Evolutionary conservation across 169 alveolate genomes (phyloP).

Genomic region (Plasmodium reichenowi): DNA sequence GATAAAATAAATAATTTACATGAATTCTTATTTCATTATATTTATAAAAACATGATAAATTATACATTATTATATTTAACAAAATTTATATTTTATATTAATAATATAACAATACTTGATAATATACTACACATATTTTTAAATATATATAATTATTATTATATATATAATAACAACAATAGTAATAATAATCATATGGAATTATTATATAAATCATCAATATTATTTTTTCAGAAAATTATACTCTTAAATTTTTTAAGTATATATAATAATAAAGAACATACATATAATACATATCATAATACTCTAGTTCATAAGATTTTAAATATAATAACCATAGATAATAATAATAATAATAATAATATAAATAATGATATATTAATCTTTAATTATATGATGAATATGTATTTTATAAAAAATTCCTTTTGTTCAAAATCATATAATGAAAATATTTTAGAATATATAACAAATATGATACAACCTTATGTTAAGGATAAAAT

Average conservation of each 20-base stretch:
- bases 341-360: constrained; percentile 12
- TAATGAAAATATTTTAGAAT: constrained; percentile 3
- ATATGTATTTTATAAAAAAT: constrained; percentile 28
- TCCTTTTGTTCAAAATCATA: background rate
- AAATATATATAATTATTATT: constrained; percentile 48
- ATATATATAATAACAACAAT: background rate
- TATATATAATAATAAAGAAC: constrained; percentile 13
- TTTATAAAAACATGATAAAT: constrained; percentile 42
- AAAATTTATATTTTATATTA: constrained; percentile 17
- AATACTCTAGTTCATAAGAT: constrained; percentile 9
- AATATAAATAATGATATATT: constrained; percentile 8
- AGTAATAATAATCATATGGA: background rate
- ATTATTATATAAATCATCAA: background rate
- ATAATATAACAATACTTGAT: constrained; percentile 2
- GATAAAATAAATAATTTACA: constrained; percentile 22
- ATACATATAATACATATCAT: background rate
- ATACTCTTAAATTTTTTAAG: constrained; percentile 40
- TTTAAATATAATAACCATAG: constrained; percentile 13
- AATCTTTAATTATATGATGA: constrained; percentile 33
- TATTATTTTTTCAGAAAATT: constrained; percentile 53
- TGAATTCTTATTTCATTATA: constrained; percentile 37
- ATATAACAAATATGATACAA: constrained; percentile 12
- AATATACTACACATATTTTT: constrained; percentile 28
- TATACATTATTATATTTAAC: constrained; percentile 38
- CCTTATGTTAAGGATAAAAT: background rate